Evolutionary conservation across 768 basidiomycete species (phyloP), one percentile per base, ranked within the genome.

Genomic region (Xerocomellus intermedius): DNA sequence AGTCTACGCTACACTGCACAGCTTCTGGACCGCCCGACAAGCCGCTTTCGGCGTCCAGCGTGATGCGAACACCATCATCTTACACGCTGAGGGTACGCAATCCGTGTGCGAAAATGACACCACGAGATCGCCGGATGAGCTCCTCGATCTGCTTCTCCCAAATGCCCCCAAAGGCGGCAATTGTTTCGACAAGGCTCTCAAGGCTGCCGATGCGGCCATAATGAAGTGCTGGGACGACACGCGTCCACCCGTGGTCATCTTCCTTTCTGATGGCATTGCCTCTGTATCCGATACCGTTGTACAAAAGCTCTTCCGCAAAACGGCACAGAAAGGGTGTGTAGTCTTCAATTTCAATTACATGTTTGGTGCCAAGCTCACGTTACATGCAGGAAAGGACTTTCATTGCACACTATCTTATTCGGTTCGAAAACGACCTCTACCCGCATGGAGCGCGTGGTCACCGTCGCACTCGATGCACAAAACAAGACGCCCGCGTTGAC

Each of bases 401-500:
- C 83, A 2, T 77, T 85, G 54, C 84, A 85, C n/a, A 69, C 82
- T 26, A 79, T 85, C 32, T 71, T 79, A 2, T 85, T 85, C 39
- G 84, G 82, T 7, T 69, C 73, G 2, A 57, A 66, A n/a, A 7
- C 0, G 33, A 64, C 52, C 2, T 56, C 55, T 48, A 21, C 36
- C 3, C 54, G 64, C 13, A 69, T 85, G 48, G 62, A 72, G 16
- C 64, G 69, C 5, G 85, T 85, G 83, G 66, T 77, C 3, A 56
- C 72, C 5, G 71, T 82, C 8, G 84, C 84, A 1, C 62, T 62
- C 17, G 76, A 80, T 43, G 74, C 76, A 3, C 78, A 82, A 56
- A 75, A 58, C 32, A 67, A 58, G 33, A 72, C 73, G 0, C 63
- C 64, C 0, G 42, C 59, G 24, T 35, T 63, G n/a, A 44, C 48